These are phyloP conservation scores for Starmerella lactis-condensi DNA, from an alignment of 805 yeast species.

Conservation along the genomic window DNA sequence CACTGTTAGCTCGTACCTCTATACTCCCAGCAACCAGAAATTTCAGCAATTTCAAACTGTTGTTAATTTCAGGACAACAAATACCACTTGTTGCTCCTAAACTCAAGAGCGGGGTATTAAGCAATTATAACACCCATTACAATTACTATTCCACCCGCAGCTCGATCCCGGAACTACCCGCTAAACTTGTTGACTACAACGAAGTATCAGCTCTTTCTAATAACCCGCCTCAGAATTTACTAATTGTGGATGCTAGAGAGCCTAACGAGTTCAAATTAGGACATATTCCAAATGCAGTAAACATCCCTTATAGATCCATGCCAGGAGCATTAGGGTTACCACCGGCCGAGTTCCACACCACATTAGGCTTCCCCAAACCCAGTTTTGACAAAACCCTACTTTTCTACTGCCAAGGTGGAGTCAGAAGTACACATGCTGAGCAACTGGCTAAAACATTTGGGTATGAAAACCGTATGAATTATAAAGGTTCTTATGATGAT, in stretches of 20 bases:
- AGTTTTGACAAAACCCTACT: conserved; percentile 47
- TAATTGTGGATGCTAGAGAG: conserved; percentile 81
- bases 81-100: too few species aligned
- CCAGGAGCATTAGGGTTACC: conserved; percentile 81
- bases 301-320: conserved; percentile 72
- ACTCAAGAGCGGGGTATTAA: too few species aligned
- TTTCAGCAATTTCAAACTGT: too few species aligned
- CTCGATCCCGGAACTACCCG: too few species aligned
- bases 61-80: too few species aligned
- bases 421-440: conserved; percentile 77
- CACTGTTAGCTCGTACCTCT: too few species aligned
- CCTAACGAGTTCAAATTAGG: conserved; percentile 63
- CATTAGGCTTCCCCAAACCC: conserved; percentile 74
- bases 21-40: too few species aligned
- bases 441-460: conserved; percentile 84
- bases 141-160: too few species aligned
- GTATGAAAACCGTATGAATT: conserved; percentile 65
- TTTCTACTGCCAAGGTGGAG: conserved; percentile 85
- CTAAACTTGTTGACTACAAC: conserved; percentile 35
- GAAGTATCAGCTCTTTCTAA: conserved; percentile 32
- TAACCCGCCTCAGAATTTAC: conserved; percentile 29
- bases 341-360: conserved; percentile 59
- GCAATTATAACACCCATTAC: too few species aligned
- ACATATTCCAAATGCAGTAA: conserved; percentile 65
- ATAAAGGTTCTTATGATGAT: conserved; percentile 71